A percentile compares a stretch with the other conserved stretches of the same genome.
Evolutionary conservation across 192 early-diverging fungal species (phyloP).

Genomic region (Backusella psychrophila): DNA sequence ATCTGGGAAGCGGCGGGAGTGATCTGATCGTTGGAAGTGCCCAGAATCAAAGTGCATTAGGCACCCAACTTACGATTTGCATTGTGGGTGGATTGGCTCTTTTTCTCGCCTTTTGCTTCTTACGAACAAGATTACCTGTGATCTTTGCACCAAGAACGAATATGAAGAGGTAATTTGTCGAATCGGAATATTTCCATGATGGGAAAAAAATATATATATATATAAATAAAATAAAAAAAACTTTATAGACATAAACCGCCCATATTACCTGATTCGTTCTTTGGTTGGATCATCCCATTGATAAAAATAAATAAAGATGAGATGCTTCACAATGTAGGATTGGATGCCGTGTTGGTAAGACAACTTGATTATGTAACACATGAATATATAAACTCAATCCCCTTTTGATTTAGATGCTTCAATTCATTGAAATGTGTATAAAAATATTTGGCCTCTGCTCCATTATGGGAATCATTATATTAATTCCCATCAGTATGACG

Average conservation of each 20-base stretch:
- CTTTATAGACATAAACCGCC: slow-evolving; percentile 45
- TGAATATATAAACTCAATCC: background rate
- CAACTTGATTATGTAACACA: background rate
- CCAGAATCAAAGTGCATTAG: slow-evolving; percentile 24
- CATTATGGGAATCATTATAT: slow-evolving; percentile 42
- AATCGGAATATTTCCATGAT: background rate
- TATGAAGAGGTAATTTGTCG: slow-evolving; percentile 30
- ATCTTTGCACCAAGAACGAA: slow-evolving; percentile 28
- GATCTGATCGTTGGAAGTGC: slow-evolving; percentile 1
- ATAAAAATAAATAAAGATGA: slow-evolving; percentile 36
- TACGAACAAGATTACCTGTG: slow-evolving; percentile 21
- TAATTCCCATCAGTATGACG: slow-evolving; percentile 42
- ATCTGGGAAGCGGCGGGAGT: background rate
- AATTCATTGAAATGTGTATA: slow-evolving; percentile 46
- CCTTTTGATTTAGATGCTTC: slow-evolving; percentile 37
- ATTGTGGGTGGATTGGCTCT: slow-evolving; percentile 13
- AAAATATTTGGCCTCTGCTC: slow-evolving; percentile 46
- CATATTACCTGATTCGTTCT: slow-evolving; percentile 38
- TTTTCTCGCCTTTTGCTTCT: slow-evolving; percentile 29
- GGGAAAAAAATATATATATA: background rate
- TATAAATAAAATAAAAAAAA: background rate
- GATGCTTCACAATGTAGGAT: slow-evolving; percentile 51
- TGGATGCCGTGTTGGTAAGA: slow-evolving; percentile 59
- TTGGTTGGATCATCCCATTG: slow-evolving; percentile 57
- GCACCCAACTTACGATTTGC: slow-evolving; percentile 23